phyloP scores from a whole-genome alignment of 306 rosid genomes.

The Vigna angularis region DNA sequence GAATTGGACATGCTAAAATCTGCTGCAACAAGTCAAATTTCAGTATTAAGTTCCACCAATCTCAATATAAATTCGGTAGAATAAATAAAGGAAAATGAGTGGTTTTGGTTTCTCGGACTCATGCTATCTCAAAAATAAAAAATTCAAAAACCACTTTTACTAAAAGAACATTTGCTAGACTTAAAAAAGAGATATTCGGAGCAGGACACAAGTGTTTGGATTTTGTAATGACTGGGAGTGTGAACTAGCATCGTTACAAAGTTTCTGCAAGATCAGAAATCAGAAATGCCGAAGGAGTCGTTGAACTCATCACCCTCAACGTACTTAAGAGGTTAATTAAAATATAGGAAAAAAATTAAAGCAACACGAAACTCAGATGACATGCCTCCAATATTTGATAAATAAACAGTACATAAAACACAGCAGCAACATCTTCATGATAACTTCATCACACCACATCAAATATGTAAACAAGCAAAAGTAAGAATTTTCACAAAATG shows the following conservation, averaged over 20 bases:
- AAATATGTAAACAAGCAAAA: not conserved
- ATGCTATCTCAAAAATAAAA: constrained; percentile 30
- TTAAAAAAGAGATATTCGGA: constrained; percentile 8
- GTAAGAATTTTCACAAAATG: constrained; percentile 1
- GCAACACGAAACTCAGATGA: not conserved
- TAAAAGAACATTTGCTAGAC: constrained; percentile 9
- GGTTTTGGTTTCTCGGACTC: constrained; percentile 17
- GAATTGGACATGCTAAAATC: constrained; percentile 78
- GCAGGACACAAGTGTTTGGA: constrained; percentile 27
- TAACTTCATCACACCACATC: not conserved
- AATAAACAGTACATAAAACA: constrained; percentile 18
- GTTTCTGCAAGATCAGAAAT: not conserved
- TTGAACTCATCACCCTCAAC: constrained; percentile 8
- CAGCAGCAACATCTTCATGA: constrained; percentile 19
- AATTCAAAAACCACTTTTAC: constrained; percentile 23
- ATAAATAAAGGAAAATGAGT: constrained; percentile 3
- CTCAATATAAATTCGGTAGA: constrained; percentile 3
- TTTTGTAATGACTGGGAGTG: constrained; percentile 23
- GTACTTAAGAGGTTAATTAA: constrained; percentile 17
- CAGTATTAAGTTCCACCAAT: constrained; percentile 21
- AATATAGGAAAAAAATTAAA: not conserved
- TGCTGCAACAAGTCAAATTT: constrained; percentile 53
- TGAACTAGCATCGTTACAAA: constrained; percentile 13
- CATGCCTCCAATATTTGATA: not conserved
- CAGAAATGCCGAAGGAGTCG: not conserved